A percentile compares a stretch with the other conserved stretches of the same genome.
Evolutionary conservation across 495 filamentous ascomycete genomes (phyloP).

Genomic region (Rusavskia elegans): DNA sequence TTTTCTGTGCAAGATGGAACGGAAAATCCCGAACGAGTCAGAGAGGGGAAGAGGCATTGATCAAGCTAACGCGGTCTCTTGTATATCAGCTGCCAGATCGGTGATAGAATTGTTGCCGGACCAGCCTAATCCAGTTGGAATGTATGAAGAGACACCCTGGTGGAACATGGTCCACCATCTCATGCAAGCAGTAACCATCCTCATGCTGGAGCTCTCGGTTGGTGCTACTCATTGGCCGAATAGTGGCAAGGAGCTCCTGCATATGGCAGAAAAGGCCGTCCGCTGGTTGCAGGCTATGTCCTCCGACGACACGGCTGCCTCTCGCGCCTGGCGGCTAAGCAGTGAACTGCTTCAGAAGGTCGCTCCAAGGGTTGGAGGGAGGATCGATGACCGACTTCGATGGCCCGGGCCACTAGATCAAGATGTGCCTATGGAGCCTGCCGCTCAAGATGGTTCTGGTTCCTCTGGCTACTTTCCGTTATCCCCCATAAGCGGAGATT

Average conservation of each 20-base stretch:
- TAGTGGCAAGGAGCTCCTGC: slow-evolving; percentile 29
- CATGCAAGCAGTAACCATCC: slow-evolving; percentile 43
- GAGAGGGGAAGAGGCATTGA: slow-evolving; percentile 32
- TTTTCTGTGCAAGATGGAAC: slow-evolving; percentile 44
- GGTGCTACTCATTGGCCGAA: slow-evolving; percentile 36
- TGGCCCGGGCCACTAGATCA: background rate
- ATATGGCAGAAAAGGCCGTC: slow-evolving; percentile 35
- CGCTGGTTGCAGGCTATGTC: slow-evolving; percentile 40
- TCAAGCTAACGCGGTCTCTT: slow-evolving; percentile 35
- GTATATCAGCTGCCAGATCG: slow-evolving; percentile 36
- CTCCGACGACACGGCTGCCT: slow-evolving; percentile 33
- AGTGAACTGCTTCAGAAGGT: slow-evolving; percentile 24
- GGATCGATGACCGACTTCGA: slow-evolving; percentile 1
- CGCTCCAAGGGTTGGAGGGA: slow-evolving; percentile 15
- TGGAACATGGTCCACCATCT: slow-evolving; percentile 51
- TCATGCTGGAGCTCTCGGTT: slow-evolving; percentile 47
- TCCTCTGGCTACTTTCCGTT: background rate
- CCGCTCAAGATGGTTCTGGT: background rate
- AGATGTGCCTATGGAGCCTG: background rate
- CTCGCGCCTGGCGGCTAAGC: slow-evolving; percentile 43
- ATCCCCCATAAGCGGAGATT: background rate
- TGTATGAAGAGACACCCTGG: slow-evolving; percentile 46
- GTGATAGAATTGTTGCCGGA: slow-evolving; percentile 40
- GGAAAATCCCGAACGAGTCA: slow-evolving; percentile 27
- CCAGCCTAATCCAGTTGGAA: slow-evolving; percentile 23